Evolutionary conservation across 1,139 yeast genomes (phyloP), one percentile per base, ranked within the genome.

Genomic region (Fermentozyma sake): DNA sequence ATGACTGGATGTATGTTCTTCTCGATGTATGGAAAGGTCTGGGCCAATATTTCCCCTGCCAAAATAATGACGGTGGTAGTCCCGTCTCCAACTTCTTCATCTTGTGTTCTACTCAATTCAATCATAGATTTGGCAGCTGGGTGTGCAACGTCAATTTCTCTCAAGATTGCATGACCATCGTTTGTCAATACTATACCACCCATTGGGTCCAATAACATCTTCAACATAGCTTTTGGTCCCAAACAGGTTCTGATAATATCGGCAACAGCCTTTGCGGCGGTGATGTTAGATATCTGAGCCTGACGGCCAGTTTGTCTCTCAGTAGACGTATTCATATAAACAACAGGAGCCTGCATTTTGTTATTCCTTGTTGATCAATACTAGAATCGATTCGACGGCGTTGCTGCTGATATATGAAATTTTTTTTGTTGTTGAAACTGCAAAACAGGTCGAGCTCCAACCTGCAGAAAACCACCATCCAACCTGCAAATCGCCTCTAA

Each of bases 101-200:
- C 99, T 63, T 91, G 98, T 6, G 98, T 89, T 62, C 98, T 76
- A 46, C 94, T 80, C 44, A 93, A 72, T 61, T 93, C 98, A 52
- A 93, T 84, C 97, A 93, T 93, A 18, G 95, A 83, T 61, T 93
- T 93, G 29, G 99, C 98, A 6, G 98, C 98, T 5, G 99, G 98
- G 52, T 87, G 97, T 3, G 93, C 83, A 34, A 85, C 95, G 50
- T 85, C 95, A 38, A 85, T 84, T 55, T 85, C 95, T 48, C 95
- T 71, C 43, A 85, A 65, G 34, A 85, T 85, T 7, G 95, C 96
- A 55, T 89, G 97, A 6, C 99, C 99, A 55, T 93, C 99, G 58
- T 93, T 93, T 32, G 99, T 93, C 42, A 93, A 70, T 12, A 91
- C 96, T 40, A 93, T 84, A 20, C 98, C 98, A 17, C 99, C 99